A percentile compares a stretch with the other conserved stretches of the same genome.
phyloP scores from a whole-genome alignment of 2,329 filamentous ascomycete genomes.

The Meredithiella fracta region DNA sequence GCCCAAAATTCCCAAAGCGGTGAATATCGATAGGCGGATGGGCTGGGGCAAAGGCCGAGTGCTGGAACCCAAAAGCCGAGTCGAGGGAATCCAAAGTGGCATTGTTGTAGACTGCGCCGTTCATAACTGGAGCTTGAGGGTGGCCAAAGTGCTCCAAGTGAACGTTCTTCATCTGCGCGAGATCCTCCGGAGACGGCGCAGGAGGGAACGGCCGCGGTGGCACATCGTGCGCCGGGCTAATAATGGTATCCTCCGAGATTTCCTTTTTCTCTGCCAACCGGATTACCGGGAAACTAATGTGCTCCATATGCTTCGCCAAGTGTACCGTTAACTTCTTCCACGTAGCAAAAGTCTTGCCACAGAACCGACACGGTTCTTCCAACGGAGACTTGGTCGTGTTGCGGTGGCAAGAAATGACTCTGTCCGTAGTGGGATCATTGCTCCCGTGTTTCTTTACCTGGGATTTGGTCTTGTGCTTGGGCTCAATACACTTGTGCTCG shows the following conservation, averaged over 20 bases:
- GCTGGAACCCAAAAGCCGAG: not conserved
- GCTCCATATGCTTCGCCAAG: conserved; percentile 85
- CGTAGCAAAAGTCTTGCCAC: conserved; percentile 58
- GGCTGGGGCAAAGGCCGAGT: conserved; percentile 3
- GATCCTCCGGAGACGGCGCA: not conserved
- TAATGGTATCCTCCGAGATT: conserved; percentile 44
- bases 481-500: conserved; percentile 75
- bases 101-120: not conserved
- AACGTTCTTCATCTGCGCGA: too few relatives aligned
- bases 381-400: conserved; percentile 49
- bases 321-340: conserved; percentile 96
- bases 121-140: not conserved
- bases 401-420: conserved; percentile 61
- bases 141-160: conserved; percentile 10
- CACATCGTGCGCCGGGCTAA: conserved; percentile 48
- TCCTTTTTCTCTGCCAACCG: conserved; percentile 35
- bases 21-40: not conserved
- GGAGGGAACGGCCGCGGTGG: conserved; percentile 23
- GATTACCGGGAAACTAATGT: conserved; percentile 69
- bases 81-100: not conserved
- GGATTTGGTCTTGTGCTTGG: conserved; percentile 60
- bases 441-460: conserved; percentile 43
- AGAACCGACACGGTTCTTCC: conserved; percentile 76
- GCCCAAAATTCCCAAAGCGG: not conserved
- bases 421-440: conserved; percentile 53